These are phyloP conservation scores for Curvularia hawaiiensis DNA, from an alignment of 2,329 filamentous ascomycete species.

Conservation along the genomic window DNA sequence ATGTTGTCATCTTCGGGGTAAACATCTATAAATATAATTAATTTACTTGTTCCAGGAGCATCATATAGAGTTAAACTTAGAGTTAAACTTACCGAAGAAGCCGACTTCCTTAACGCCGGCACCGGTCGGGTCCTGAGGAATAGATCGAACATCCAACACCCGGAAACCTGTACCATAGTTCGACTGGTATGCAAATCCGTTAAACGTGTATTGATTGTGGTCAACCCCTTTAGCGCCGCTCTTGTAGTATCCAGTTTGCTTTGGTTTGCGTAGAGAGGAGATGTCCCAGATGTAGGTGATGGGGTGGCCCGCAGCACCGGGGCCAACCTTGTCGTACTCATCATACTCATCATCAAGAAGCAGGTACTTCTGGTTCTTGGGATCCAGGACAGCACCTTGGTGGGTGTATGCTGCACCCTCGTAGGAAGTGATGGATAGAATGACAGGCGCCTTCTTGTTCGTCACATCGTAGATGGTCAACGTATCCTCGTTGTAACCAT, in stretches of 20 bases:
- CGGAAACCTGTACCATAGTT: constrained; percentile 53
- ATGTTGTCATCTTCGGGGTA: constrained; percentile 51
- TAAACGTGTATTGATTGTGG: constrained; percentile 55
- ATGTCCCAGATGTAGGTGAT: constrained; percentile 51
- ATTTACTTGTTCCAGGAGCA: neutral
- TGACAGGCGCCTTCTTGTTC: constrained; percentile 52
- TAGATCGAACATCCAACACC: constrained; percentile 50
- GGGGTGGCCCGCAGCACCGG: constrained; percentile 41
- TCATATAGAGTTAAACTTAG: too few species aligned
- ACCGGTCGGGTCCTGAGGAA: constrained; percentile 49
- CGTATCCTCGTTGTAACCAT: constrained; percentile 62
- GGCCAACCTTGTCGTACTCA: constrained; percentile 46
- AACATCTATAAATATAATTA: constrained; percentile 35
- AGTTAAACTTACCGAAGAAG: constrained; percentile 41
- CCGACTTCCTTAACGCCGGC: constrained; percentile 50
- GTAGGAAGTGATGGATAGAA: constrained; percentile 61
- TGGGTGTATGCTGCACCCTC: constrained; percentile 65
- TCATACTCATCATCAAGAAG: constrained; percentile 50
- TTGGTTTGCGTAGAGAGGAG: constrained; percentile 38
- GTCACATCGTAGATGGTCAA: constrained; percentile 60
- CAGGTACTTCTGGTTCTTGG: constrained; percentile 42
- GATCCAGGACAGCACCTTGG: constrained; percentile 60
- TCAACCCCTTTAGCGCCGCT: constrained; percentile 49
- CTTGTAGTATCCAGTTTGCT: constrained; percentile 52
- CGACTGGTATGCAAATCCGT: constrained; percentile 51